Conservation (phyloP, 305 asterid genomes). For the Nicotiana rustica region DNA sequence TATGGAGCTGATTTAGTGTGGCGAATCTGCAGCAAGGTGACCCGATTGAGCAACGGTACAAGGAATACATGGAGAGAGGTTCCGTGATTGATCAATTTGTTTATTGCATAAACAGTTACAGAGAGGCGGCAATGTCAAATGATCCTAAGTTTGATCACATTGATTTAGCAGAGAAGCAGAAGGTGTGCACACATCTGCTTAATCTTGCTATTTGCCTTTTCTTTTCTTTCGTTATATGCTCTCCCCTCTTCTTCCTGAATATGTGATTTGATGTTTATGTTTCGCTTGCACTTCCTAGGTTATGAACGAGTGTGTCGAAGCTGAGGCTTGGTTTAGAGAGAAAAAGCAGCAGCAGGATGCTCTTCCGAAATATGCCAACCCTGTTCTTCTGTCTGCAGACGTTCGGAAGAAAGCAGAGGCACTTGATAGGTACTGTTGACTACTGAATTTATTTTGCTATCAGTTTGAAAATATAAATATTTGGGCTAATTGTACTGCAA, state of each 20-base stretch:
- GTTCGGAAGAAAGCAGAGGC: conserved; percentile 84
- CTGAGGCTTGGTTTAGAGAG: conserved; percentile 90
- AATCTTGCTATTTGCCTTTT: not conserved
- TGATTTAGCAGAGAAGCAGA: conserved; percentile 75
- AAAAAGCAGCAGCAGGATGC: conserved; percentile 81
- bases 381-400: conserved; percentile 73
- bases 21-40: conserved; percentile 82
- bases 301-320: conserved; percentile 74
- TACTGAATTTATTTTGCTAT: not conserved
- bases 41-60: conserved; percentile 88
- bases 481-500: not conserved
- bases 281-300: conserved; percentile 54
- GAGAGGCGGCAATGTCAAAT: conserved; percentile 77
- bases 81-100: conserved; percentile 67
- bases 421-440: conserved; percentile 66
- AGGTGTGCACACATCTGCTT: conserved; percentile 39
- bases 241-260: not conserved
- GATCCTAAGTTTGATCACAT: conserved; percentile 91
- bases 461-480: not conserved
- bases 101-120: conserved; percentile 79
- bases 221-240: not conserved
- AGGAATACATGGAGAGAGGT: conserved; percentile 83
- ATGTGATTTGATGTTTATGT: not conserved
- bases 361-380: conserved; percentile 74
- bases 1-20: not conserved